Percentiles rank a stretch among this genome's conserved stretches.
These are phyloP conservation scores for Eimeria nieschulzi DNA, from an alignment of 169 alveolate species.

Conservation along the genomic window DNA sequence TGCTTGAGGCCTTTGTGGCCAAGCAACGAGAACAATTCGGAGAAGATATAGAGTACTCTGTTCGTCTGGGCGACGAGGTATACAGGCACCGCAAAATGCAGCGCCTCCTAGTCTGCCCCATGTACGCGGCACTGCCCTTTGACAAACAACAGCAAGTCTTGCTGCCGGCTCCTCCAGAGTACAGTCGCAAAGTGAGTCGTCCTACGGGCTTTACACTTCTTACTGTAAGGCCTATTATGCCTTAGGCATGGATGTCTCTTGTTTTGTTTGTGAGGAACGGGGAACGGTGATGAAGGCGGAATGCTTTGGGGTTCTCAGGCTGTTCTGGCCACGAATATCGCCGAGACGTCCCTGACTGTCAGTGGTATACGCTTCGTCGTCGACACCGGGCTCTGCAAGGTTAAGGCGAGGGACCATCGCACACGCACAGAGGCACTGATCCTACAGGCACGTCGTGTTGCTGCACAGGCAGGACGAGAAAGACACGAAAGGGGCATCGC, in stretches of 20 bases:
- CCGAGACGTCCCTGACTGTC: constrained; percentile 93
- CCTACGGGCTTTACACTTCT: too few species aligned
- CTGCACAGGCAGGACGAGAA: too few species aligned
- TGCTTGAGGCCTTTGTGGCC: constrained; percentile 83
- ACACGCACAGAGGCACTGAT: constrained; percentile 95
- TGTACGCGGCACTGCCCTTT: constrained; percentile 96
- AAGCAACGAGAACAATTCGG: background rate
- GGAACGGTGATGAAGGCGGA: background rate
- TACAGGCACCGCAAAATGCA: constrained; percentile 78
- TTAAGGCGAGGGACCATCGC: constrained; percentile 93
- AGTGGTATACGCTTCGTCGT: constrained; percentile 88
- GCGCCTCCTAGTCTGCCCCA: constrained; percentile 93
- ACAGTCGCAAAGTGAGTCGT: constrained; percentile 83
- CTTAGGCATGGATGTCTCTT: background rate
- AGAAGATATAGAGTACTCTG: background rate
- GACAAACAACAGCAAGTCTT: constrained; percentile 96
- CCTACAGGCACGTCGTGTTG: background rate
- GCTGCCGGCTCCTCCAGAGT: constrained; percentile 89
- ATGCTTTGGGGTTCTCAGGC: constrained; percentile 70
- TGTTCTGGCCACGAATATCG: constrained; percentile 90
- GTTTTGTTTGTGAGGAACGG: background rate
- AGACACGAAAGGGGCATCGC: too few species aligned
- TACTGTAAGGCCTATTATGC: too few species aligned
- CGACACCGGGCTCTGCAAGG: constrained; percentile 89
- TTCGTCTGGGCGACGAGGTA: background rate